Evolutionary conservation across 2,329 filamentous ascomycete genomes (phyloP), one percentile per base, ranked within the genome.

Genomic region (Pseudocercospora crystallina): DNA sequence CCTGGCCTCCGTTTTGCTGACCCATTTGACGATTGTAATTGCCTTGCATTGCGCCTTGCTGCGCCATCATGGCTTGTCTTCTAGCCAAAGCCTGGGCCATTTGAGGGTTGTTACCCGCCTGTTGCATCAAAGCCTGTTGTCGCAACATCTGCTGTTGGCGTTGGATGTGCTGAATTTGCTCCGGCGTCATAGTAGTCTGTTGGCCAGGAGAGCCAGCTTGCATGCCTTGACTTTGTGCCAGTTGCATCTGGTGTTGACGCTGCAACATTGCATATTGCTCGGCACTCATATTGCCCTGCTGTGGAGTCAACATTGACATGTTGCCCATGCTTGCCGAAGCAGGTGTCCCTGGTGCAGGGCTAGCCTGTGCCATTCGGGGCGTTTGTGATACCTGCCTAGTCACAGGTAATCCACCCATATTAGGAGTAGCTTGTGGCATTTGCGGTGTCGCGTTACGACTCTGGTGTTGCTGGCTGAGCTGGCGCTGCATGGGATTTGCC

Each of bases 401-500:
- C 14, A 66, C 65, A 43, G 68, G 60, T 13, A 62, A 62, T 41
- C 59, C 58, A 5, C 56, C 58, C 68, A 72, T 68, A 30, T 62
- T 62, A 3, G 70, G 70, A 9, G 70, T 72, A 14, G 62, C 63
- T 39, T 70, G 68, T 15, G 64, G 56, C 59, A 71, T 66, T n/a
- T 70, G 68, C 15, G 70, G 70, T 5, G 70, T 72, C 12, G 59
- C 64, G 39, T 68, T 63, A 5, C 62, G 56, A 42, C 67, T 71
- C 12, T 54, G 60, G 29, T 65, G 62, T 54, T 71, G 69, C 53
- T 72, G 70, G 48, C 69, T 71, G 43, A 61, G 53, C 41, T 71
- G 68, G 45, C 70, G 57, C 10, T 61, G 65, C 70, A 72, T 72
- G 5, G 61, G 58, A 43, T 69, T 64, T 41, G 65, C 65, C 58